Conservation (phyloP, 202 grass and related monocot genomes). For the Digitaria exilis region DNA sequence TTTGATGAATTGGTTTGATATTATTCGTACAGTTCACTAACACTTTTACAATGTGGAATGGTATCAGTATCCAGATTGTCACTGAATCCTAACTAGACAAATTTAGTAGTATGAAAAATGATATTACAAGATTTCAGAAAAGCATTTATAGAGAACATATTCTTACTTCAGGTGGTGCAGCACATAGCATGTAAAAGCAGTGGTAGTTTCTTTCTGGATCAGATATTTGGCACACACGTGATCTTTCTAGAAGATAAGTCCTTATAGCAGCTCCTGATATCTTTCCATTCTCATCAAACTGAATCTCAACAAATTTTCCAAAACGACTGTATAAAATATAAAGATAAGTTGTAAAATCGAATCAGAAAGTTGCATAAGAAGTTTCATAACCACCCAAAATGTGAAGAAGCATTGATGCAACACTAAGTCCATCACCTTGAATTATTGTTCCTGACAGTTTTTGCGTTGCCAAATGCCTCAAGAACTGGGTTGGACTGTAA, state of each 20-base stretch:
- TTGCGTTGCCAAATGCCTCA: conserved; percentile 99
- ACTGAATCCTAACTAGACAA: conserved; percentile 5
- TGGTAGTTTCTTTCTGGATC: conserved; percentile 99
- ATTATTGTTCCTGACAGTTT: conserved; percentile 96
- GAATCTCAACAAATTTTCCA: conserved; percentile 99
- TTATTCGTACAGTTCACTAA: conserved; percentile 2
- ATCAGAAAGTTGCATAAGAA: not conserved
- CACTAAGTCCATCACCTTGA: conserved; percentile 69
- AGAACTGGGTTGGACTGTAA: conserved; percentile 97
- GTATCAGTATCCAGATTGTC: not conserved
- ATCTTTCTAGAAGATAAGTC: conserved; percentile 97
- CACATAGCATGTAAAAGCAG: conserved; percentile 98
- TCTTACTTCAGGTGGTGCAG: conserved; percentile 77
- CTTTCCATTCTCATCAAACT: conserved; percentile 78
- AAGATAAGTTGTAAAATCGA: conserved; percentile 37
- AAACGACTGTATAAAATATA: conserved; percentile 73
- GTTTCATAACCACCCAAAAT: conserved; percentile 26
- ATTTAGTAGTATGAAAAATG: conserved; percentile 4
- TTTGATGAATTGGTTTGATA: conserved; percentile 5
- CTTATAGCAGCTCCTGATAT: conserved; percentile 95
- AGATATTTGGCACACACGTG: conserved; percentile 98
- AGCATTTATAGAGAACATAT: not conserved
- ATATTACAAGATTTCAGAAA: conserved; percentile 19
- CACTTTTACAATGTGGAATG: conserved; percentile 26
- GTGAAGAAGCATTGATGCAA: conserved; percentile 1